phyloP scores from a whole-genome alignment of 176 grass and related monocot genomes.

The Zea mays region DNA sequence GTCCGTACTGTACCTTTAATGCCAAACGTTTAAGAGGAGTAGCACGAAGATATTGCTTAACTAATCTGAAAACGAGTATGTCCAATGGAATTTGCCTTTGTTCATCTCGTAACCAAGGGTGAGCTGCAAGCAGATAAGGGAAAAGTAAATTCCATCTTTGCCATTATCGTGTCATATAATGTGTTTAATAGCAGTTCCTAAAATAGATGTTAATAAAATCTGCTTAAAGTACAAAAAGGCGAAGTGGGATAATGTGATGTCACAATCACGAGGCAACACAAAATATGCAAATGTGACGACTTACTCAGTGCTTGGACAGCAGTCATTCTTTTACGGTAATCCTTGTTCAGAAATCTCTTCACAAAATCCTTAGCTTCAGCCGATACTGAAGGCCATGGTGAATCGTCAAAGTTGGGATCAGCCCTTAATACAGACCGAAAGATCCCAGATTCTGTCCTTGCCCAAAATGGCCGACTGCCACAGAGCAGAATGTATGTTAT shows the following conservation, averaged over 20 bases:
- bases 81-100: constrained; percentile 76
- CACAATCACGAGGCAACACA: background rate
- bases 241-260: background rate
- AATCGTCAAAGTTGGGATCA: constrained; percentile 95
- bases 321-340: constrained; percentile 99
- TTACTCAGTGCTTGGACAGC: constrained; percentile 98
- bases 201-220: background rate
- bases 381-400: constrained; percentile 90
- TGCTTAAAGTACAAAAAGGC: constrained; percentile 6
- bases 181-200: background rate
- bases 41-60: constrained; percentile 90
- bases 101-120: constrained; percentile 86
- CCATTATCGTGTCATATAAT: background rate
- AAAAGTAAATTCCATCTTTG: constrained; percentile 3
- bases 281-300: constrained; percentile 38
- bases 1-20: constrained; percentile 56
- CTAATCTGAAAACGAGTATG: constrained; percentile 79
- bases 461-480: constrained; percentile 96
- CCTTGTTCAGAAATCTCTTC: constrained; percentile 94
- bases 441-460: constrained; percentile 97
- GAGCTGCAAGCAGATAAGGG: constrained; percentile 46
- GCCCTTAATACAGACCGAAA: constrained; percentile 95
- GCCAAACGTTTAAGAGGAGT: constrained; percentile 84
- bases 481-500: constrained; percentile 98
- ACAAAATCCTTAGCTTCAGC: constrained; percentile 95